Evolutionary conservation across 768 basidiomycete genomes (phyloP).

Genomic region (Tricholoma matsutake): DNA sequence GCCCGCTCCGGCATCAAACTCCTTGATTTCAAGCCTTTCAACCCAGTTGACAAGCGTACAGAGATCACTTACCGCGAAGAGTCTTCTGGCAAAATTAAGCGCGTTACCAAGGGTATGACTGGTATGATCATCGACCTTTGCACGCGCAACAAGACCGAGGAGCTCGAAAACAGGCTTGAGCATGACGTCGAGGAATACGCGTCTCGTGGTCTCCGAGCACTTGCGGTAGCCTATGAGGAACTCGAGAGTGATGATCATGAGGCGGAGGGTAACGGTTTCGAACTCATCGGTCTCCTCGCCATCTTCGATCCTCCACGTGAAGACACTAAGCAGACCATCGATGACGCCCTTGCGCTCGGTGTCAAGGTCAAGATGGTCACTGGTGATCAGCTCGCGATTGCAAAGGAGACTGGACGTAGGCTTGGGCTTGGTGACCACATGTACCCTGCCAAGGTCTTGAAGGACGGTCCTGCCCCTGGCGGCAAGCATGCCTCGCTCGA

Average conservation of each 20-base stretch:
- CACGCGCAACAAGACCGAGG: conserved; percentile 95
- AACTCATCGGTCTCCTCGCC: conserved; percentile 93
- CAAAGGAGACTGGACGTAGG: conserved; percentile 98
- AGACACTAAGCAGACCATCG: conserved; percentile 98
- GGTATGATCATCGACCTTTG: conserved; percentile 98
- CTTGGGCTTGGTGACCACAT: conserved; percentile 98
- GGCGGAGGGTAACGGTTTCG: conserved; percentile 93
- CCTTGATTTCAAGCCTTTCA: conserved; percentile 99
- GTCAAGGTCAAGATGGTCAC: conserved; percentile 99
- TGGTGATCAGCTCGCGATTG: conserved; percentile 99
- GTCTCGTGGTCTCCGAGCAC: conserved; percentile 92
- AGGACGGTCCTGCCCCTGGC: conserved; percentile 90
- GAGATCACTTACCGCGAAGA: conserved; percentile 98
- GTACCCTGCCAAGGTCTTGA: conserved; percentile 99
- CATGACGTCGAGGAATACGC: conserved; percentile 96
- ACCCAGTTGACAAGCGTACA: conserved; percentile 98
- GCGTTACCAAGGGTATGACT: conserved; percentile 99
- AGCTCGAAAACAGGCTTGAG: conserved; percentile 88
- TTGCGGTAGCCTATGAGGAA: conserved; percentile 95
- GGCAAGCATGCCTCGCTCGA: conserved; percentile 83
- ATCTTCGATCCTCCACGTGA: conserved; percentile 98
- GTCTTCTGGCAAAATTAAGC: conserved; percentile 92
- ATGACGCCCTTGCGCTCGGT: conserved; percentile 93
- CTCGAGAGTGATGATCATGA: conserved; percentile 79
- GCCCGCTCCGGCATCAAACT: conserved; percentile 94